Evolutionary conservation across 2,329 filamentous ascomycete species (phyloP), one percentile per base, ranked within the genome.

Genomic region (Alternaria rosae): DNA sequence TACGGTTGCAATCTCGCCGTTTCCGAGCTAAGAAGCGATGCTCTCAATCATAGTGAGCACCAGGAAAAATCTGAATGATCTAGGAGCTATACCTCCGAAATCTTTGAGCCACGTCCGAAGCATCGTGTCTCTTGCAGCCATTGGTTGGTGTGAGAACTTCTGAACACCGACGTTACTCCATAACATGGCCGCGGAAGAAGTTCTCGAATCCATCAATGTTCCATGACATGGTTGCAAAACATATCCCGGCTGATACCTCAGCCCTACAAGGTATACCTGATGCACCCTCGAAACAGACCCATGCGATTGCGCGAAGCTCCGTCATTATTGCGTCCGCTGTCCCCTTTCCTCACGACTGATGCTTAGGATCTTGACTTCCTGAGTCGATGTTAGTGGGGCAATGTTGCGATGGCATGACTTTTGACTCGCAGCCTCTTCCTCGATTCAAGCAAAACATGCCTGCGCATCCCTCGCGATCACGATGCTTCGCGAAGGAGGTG

Each of bases 61-160:
- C 41, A 25, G 20, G 50, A 42, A 62, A 42, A 54, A 15, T 45
- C 15, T 11, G 10, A 12, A 38, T 10, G 30, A n/a, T 42, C 58
- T 57, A 64, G 47, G 57, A 44, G 50, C 12, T 10, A 47, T 57
- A 10, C 23, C 54, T 54, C 51, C 43, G 48, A 64, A 23, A 38
- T 43, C 11, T 48, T n/a, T 26, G 50, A 38, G 57, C 61, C 53
- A 57, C 57, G 23, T 15, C 48, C 61, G 61, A 54, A 57, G 28
- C 42, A 21, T 45, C 45, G 48, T 25, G 44, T 47, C 47, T 42
- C 4, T 23, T 28, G 13, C 12, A 9, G 32, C 10, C 25, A 32
- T 41, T 38, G 26, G 21, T 41, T 43, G 32, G 20, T 52, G 25
- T 23, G 54, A 54, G 11, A 43, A 43, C 9, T 41, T 48, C 26